Percentiles rank a stretch among this genome's conserved stretches.
Evolutionary conservation across 345 rosid genomes (phyloP).

Genomic region (Gossypium ekmanianum): DNA sequence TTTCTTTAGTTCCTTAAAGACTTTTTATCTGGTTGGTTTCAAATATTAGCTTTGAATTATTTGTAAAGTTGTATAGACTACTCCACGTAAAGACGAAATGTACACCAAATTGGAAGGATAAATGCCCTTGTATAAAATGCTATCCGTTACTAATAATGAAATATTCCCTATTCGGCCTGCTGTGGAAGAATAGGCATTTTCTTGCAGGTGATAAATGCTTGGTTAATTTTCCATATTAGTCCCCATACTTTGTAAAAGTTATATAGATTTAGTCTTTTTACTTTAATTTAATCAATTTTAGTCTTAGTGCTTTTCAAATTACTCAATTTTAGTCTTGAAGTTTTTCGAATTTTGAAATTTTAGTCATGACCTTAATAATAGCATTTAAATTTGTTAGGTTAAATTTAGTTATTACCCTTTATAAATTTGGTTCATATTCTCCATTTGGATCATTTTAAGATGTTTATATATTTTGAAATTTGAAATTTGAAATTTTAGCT

Average conservation of each 20-base stretch:
- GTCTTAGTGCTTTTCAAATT: background rate
- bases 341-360: too few species aligned
- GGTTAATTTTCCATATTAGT: too few species aligned
- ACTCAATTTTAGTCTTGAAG: too few species aligned
- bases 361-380: too few species aligned
- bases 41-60: conserved; percentile 24
- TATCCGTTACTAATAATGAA: conserved; percentile 3
- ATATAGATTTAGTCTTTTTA: background rate
- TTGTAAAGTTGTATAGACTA: conserved; percentile 38
- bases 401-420: too few species aligned
- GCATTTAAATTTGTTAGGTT: too few species aligned
- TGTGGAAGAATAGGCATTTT: background rate
- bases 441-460: too few species aligned
- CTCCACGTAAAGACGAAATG: conserved; percentile 29
- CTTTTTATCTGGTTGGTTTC: background rate
- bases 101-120: conserved; percentile 26
- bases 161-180: background rate
- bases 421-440: too few species aligned
- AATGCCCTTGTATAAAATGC: conserved; percentile 17
- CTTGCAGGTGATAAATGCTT: background rate
- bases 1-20: background rate
- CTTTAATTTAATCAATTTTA: background rate
- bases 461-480: too few species aligned
- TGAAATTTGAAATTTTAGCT: too few species aligned
- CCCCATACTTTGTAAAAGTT: too few species aligned